These are phyloP conservation scores for Cunninghamia lanceolata DNA, from an alignment of 75 land plant species.

Conservation along the genomic window DNA sequence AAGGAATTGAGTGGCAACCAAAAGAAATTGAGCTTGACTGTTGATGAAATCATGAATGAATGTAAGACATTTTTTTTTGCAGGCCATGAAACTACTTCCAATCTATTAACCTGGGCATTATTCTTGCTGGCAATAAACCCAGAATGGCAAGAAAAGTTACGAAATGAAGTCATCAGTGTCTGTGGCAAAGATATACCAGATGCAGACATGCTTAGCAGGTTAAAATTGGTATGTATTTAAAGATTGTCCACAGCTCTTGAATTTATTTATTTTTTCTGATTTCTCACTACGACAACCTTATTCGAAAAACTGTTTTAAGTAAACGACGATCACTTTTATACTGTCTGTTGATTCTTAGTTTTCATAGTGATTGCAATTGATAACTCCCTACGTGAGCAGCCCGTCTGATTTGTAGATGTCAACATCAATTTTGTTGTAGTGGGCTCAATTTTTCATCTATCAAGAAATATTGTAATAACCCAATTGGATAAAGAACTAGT, in stretches of 20 bases:
- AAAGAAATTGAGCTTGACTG: slow-evolving; percentile 23
- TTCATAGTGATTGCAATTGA: not conserved
- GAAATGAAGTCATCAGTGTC: slow-evolving; percentile 26
- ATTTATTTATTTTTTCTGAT: not conserved
- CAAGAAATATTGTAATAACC: too few species aligned
- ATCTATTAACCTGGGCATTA: slow-evolving; percentile 40
- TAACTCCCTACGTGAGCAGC: too few species aligned
- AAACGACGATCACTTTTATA: not conserved
- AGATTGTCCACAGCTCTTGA: not conserved
- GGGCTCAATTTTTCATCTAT: too few species aligned
- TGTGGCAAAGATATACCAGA: slow-evolving; percentile 17
- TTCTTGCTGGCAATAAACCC: slow-evolving; percentile 24
- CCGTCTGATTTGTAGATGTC: too few species aligned
- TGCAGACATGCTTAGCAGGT: slow-evolving; percentile 21
- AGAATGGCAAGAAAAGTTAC: slow-evolving; percentile 24
- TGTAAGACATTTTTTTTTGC: slow-evolving; percentile 75
- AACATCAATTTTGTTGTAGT: too few species aligned
- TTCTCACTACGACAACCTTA: not conserved
- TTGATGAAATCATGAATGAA: slow-evolving; percentile 62
- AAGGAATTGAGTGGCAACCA: not conserved
- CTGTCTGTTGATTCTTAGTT: not conserved
- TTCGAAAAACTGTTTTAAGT: not conserved
- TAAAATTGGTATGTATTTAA: slow-evolving; percentile 20
- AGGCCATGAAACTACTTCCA: slow-evolving; percentile 66
- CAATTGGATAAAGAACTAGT: too few species aligned